Base-by-base conservation (phyloP, 75 land plant species). In the Chamaecyparis obtusa region DNA sequence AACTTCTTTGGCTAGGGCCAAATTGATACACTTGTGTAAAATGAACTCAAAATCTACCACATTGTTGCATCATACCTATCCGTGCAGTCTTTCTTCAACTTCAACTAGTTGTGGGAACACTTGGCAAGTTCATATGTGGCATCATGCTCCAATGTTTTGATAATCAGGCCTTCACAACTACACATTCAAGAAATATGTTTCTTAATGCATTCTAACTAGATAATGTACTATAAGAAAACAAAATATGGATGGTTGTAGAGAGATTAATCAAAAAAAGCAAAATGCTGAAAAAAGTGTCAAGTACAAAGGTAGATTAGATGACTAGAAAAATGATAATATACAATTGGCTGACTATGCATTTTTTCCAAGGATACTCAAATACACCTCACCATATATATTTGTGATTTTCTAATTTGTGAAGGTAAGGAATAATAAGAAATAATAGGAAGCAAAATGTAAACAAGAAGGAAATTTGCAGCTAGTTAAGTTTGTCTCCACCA, bases 71-170 rank as follows among this genome's bases (percentile, higher is more conserved):
- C 36, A 32, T 86, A 98, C 99, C 92, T 95, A 33, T 94, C 97
- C 95, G 97, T 98, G 92, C 97, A 98, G 80, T 97, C 99, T 81
- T 98, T 98, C 87, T 98, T 98, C 88, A 98, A 86, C 93, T 98
- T 98, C 83, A 97, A 92, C 99, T 99, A 98, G 80, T 98, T 98
- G 86, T 91, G 89, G 24, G 99, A 98, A 49, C 99, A 90, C 90
- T 96, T 98, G 74, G 99, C 90, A 85, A 99, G 99, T 92, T 98
- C 99, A 88, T 98, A 98, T 49, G 99, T 98, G 56, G 99, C 99
- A 88, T 98, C 99, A 78, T 88, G 92, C 71, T 92, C 91, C 90
- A 98, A 71, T 84, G 99, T 98, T 90, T 98, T 98, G 88, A 98
- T 95, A 72, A 98, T 98, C 80, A 98, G 86, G 41, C 99, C 99